A percentile compares a stretch with the other conserved stretches of the same genome.
Evolutionary conservation across 345 rosid species (phyloP).

Genomic region (Eucalyptus urophylla): DNA sequence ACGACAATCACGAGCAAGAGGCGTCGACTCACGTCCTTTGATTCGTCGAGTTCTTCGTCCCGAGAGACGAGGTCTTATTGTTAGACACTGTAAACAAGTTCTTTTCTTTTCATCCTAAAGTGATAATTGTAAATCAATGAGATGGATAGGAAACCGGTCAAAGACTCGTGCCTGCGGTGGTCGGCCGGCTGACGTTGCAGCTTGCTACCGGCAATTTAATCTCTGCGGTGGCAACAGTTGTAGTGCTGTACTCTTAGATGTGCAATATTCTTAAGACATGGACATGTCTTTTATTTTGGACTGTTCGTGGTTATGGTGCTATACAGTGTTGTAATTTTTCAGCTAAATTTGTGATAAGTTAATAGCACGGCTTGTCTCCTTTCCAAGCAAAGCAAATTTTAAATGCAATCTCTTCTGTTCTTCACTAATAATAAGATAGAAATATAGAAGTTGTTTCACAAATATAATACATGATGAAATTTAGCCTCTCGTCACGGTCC

Average conservation of each 20-base stretch:
- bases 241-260: neutral
- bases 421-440: neutral
- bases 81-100: neutral
- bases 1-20: slow-evolving; percentile 27
- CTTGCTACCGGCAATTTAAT: neutral
- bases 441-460: neutral
- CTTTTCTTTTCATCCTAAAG: neutral
- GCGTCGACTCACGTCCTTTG: slow-evolving; percentile 16
- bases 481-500: neutral
- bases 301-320: neutral
- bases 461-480: neutral
- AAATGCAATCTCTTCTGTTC: neutral
- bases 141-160: neutral
- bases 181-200: neutral
- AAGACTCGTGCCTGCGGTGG: neutral
- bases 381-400: neutral
- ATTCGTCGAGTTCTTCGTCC: slow-evolving; percentile 4
- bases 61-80: neutral
- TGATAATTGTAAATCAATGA: neutral
- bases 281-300: neutral
- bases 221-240: neutral
- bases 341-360: neutral
- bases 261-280: neutral
- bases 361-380: neutral
- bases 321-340: neutral